Evolutionary conservation across 2,329 filamentous ascomycete genomes (phyloP).

Genomic region (Penicillium sp.): DNA sequence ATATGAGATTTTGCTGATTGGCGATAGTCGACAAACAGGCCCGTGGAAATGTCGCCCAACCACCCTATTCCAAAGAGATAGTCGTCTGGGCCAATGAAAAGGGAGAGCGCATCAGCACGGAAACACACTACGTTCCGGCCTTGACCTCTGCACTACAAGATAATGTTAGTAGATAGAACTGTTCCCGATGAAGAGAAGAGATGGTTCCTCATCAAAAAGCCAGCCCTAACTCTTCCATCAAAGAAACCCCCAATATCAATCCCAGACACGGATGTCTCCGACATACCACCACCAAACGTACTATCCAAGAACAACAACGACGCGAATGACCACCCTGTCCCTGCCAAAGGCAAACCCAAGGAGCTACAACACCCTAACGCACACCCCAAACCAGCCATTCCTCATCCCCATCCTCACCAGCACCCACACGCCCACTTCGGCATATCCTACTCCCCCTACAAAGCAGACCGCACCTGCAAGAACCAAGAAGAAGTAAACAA

Average conservation of each 20-base stretch:
- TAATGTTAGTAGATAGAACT: constrained; percentile 17
- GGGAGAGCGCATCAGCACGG: constrained; percentile 51
- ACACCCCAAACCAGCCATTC: constrained; percentile 24
- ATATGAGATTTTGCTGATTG: constrained; percentile 18
- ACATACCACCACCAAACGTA: neutral
- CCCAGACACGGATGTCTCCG: neutral
- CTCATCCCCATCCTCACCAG: constrained; percentile 9
- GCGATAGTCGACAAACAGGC: constrained; percentile 5
- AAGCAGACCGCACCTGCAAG: constrained; percentile 64
- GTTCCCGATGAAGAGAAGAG: neutral
- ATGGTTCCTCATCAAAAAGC: neutral
- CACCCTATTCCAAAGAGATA: constrained; percentile 49
- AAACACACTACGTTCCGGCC: constrained; percentile 31
- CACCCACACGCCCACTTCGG: constrained; percentile 39
- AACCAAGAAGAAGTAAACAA: constrained; percentile 58
- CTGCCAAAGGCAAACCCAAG: neutral
- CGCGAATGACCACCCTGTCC: neutral
- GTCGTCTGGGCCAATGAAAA: constrained; percentile 62
- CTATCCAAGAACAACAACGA: neutral
- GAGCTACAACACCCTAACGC: constrained; percentile 22
- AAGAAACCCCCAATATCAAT: neutral
- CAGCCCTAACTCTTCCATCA: neutral
- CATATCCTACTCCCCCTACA: constrained; percentile 61
- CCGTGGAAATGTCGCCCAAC: constrained; percentile 35
- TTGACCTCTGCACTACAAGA: constrained; percentile 10